Evolutionary conservation across 2,329 filamentous ascomycete genomes (phyloP).

Genomic region (Nigrospora sphaerica): DNA sequence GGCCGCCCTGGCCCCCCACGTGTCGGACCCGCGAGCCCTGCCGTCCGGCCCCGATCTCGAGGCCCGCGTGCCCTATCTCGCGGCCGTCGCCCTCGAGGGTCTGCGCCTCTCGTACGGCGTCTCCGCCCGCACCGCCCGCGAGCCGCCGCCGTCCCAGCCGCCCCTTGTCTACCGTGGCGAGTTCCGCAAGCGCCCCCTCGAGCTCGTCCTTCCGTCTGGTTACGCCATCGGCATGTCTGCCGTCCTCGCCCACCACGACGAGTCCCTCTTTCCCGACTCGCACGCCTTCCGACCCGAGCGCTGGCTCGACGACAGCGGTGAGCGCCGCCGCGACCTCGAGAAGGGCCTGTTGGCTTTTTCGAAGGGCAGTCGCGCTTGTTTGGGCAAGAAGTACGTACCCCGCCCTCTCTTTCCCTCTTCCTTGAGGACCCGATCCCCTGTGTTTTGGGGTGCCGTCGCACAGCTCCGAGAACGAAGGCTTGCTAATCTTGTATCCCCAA

Average conservation of each 20-base stretch:
- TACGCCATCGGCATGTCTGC: constrained; percentile 12
- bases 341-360: constrained; percentile 29
- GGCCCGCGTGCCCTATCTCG: constrained; percentile 28
- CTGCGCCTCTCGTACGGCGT: constrained; percentile 25
- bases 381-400: constrained; percentile 28
- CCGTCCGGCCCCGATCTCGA: constrained; percentile 24
- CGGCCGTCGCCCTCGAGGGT: constrained; percentile 28
- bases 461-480: neutral
- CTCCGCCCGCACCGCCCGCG: constrained; percentile 16
- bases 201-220: constrained; percentile 11
- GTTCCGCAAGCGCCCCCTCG: constrained; percentile 5
- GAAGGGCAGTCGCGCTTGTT: constrained; percentile 32
- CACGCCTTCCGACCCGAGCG: constrained; percentile 13
- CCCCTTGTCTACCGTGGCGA: constrained; percentile 12
- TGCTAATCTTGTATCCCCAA: constrained; percentile 1
- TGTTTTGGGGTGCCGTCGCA: neutral
- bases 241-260: constrained; percentile 11
- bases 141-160: constrained; percentile 9
- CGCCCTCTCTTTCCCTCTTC: neutral
- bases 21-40: constrained; percentile 16
- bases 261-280: constrained; percentile 9
- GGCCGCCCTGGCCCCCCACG: constrained; percentile 17
- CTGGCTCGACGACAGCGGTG: constrained; percentile 8
- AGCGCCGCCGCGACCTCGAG: too few relatives aligned
- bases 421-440: neutral